Evolutionary conservation across 2,329 filamentous ascomycete species (phyloP).

Genomic region (Aspergillus felis): DNA sequence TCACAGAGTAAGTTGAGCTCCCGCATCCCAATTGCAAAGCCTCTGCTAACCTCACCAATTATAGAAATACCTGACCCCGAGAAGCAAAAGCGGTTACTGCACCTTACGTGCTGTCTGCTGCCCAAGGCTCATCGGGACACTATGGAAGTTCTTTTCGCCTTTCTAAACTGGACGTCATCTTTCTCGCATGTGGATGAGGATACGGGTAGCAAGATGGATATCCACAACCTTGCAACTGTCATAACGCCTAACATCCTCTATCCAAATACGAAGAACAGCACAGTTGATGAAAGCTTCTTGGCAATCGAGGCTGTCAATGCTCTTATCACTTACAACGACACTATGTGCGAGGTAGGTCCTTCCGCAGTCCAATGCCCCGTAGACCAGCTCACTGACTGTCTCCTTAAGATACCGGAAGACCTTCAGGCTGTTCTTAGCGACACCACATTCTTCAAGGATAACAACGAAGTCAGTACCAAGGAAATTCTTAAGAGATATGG

Average conservation of each 20-base stretch:
- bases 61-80: constrained; percentile 73
- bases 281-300: constrained; percentile 84
- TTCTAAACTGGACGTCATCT: constrained; percentile 94
- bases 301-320: constrained; percentile 91
- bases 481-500: constrained; percentile 94
- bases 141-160: constrained; percentile 90
- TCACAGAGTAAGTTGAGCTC: constrained; percentile 63
- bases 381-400: constrained; percentile 4
- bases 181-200: constrained; percentile 98
- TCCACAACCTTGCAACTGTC: constrained; percentile 93
- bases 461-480: constrained; percentile 87
- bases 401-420: constrained; percentile 78
- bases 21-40: constrained; percentile 8
- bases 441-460: constrained; percentile 72
- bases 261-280: constrained; percentile 62
- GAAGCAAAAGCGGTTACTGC: constrained; percentile 77
- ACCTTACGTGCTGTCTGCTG: constrained; percentile 85
- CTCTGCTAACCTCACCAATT: background rate
- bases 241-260: constrained; percentile 95
- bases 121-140: constrained; percentile 91
- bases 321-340: constrained; percentile 87
- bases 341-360: constrained; percentile 84
- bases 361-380: background rate
- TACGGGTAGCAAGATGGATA: constrained; percentile 97
- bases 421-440: constrained; percentile 83